These are phyloP conservation scores for Cafeteria roenbergensis DNA, from an alignment of 108 stramenopile genomes.

Conservation along the genomic window DNA sequence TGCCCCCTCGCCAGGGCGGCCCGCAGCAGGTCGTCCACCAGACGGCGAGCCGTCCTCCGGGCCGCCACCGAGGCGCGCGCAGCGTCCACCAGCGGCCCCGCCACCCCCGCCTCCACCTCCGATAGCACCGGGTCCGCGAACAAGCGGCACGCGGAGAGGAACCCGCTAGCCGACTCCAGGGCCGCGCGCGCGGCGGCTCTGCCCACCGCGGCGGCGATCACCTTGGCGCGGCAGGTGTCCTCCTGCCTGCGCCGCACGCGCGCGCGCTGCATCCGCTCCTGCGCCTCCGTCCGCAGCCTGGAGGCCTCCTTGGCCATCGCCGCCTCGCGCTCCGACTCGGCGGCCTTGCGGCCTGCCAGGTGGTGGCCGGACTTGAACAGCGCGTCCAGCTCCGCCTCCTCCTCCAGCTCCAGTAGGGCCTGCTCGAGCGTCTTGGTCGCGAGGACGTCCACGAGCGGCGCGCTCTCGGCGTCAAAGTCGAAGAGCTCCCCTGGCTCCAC, in stretches of 20 bases:
- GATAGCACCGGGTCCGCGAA: not conserved
- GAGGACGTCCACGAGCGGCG: conserved; percentile 38
- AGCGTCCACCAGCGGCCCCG: not conserved
- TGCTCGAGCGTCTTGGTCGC: conserved; percentile 49
- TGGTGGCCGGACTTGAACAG: not conserved
- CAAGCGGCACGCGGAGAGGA: not conserved
- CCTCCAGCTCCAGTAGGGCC: conserved; percentile 36
- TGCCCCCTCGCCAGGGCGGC: not conserved
- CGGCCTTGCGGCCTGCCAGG: not conserved
- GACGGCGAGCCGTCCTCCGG: too few relatives aligned
- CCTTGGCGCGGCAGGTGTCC: not conserved
- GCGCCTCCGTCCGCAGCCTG: too few relatives aligned
- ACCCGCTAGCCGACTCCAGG: not conserved
- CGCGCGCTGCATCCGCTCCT: not conserved
- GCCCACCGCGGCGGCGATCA: not conserved
- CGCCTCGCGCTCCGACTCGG: not conserved
- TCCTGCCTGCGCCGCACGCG: not conserved
- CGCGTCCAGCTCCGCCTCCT: conserved; percentile 31
- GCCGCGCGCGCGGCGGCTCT: not conserved
- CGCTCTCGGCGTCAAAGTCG: conserved; percentile 38
- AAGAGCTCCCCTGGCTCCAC: conserved; percentile 32
- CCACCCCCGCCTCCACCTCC: not conserved
- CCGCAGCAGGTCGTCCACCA: not conserved
- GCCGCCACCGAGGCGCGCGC: not conserved
- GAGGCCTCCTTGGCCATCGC: not conserved